Base-by-base conservation (phyloP, 116 monocot genomes). In the Cymodocea nodosa region DNA sequence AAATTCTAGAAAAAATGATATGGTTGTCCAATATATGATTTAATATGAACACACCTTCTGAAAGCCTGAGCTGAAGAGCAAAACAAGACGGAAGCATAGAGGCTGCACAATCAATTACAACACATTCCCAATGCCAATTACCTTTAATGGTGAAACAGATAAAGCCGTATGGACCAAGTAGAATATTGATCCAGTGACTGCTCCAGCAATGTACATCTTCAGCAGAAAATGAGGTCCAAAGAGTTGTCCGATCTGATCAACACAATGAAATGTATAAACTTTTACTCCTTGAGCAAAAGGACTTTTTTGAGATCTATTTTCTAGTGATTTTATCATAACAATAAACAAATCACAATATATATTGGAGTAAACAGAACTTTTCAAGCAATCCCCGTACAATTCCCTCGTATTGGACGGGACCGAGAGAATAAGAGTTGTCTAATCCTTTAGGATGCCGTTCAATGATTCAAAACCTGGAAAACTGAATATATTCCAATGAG, bases 191-290 rank as follows among this genome's bases (percentile, higher is more conserved):
- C 90, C 90, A 69, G 77, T 70, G 15, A 90, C 61, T 40, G 95
- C 95, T 60, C 95, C 95, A 15, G 83, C 95, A 56, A 85, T 6
- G 63, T 90, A 90, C 72, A 95, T 66, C 49, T 83, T 90, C 49
- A 95, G 71, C 51, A 95, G 85, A 73, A 87, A 90, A 39, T 70
- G 62, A 37, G 87, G 78, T 61, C 95, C 95, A 75, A 95, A 90
- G 15, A 85, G 75, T 15, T 65, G 79, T 34, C 75, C 79, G 70
- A 90, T 90, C 95, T 95, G 56, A 16, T 56, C 20, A 18, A 20
- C 7, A 18, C 6, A 56, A 0, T 18, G 56, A 56, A 1, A 8
- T 44, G 44, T 44, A 44, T 44, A 44, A 44, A 4, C 6, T 44
- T 44, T 44, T 44, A 44, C 5, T 8, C 44, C 44, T 6, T 44